A percentile compares a stretch with the other conserved stretches of the same genome.
phyloP scores from a whole-genome alignment of 2,329 filamentous ascomycete genomes.

The Aspergillus neotritici region DNA sequence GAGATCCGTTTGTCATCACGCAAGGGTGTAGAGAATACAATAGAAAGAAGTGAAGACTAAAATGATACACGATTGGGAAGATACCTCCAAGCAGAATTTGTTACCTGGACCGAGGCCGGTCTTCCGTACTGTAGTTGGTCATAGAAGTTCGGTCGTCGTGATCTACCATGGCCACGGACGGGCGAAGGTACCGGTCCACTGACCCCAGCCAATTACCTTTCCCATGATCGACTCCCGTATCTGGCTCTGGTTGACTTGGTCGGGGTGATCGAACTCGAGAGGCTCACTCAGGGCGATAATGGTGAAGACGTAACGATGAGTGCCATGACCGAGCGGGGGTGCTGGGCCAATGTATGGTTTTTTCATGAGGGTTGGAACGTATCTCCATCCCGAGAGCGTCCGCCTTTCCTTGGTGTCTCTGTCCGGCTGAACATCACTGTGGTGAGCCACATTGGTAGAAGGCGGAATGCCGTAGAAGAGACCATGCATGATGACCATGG shows the following conservation, averaged over 20 bases:
- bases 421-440: constrained; percentile 14
- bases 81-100: too few relatives aligned
- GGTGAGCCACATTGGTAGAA: constrained; percentile 8
- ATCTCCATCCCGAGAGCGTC: constrained; percentile 25
- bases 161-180: constrained; percentile 17
- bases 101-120: too few relatives aligned
- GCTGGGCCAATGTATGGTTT: constrained; percentile 23
- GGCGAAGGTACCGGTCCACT: constrained; percentile 29
- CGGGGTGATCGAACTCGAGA: constrained; percentile 16
- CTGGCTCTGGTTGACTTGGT: constrained; percentile 21
- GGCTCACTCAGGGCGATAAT: constrained; percentile 25
- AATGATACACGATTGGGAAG: neutral
- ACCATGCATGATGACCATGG: constrained; percentile 24
- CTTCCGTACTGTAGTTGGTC: too few relatives aligned
- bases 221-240: constrained; percentile 24
- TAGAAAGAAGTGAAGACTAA: neutral
- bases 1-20: neutral
- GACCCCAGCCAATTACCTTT: constrained; percentile 28
- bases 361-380: constrained; percentile 21
- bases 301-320: constrained; percentile 30
- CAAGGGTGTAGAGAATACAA: neutral
- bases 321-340: constrained; percentile 27
- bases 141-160: neutral
- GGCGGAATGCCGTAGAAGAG: constrained; percentile 29
- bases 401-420: constrained; percentile 8